Base-by-base conservation (phyloP, 2,329 filamentous ascomycete genomes). In the Aspergillus candidus region DNA sequence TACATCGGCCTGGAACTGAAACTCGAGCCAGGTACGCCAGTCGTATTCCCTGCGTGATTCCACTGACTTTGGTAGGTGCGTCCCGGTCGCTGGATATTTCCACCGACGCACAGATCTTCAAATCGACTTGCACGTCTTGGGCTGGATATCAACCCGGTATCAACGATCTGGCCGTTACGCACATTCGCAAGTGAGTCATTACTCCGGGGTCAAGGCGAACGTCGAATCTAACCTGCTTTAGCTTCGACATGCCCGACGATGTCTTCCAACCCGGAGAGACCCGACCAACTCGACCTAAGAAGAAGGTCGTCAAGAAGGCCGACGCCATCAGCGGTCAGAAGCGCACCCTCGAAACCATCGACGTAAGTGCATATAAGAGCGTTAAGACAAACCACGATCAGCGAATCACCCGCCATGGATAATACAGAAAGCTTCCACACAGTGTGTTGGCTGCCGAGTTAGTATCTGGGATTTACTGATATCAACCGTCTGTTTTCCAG, bases 1-100 rank as follows among this genome's bases (percentile, higher is more conserved):
- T 98, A 97, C 62, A 88, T 98, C 60, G 93, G 93, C 31, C 75
- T 97, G 38, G 85, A 91, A 60, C 69, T 97, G 45, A 77, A 78
- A 56, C 70, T 96, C 43, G 76, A 77, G 32, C 78, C 83, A 72
- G 84, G 87, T 88, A 76, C 63, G 79, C 71, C 35, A 36, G 35
- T 36, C 41, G 13, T 37, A 15, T 43, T 14, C 29, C 46, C 35
- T 46, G 35, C 32, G 30, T 51, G 51, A 62, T 58, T 44, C 50
- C 53, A 58, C 58, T 66, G 54, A 66, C 58, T 52, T 47, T 41
- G 30, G 17, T 52, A 66, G 71, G 69, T 47, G 65, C 68, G 29
- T 68, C 71, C 17, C 72, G 72, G 46, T 72, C 72, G 35, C 61
- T 77, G 49, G 73, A 77, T 55, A 74, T 77, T 34, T 75, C 90